These are phyloP conservation scores for Ophryocystis elektroscirrha DNA, from an alignment of 169 alveolate species.

Conservation along the genomic window DNA sequence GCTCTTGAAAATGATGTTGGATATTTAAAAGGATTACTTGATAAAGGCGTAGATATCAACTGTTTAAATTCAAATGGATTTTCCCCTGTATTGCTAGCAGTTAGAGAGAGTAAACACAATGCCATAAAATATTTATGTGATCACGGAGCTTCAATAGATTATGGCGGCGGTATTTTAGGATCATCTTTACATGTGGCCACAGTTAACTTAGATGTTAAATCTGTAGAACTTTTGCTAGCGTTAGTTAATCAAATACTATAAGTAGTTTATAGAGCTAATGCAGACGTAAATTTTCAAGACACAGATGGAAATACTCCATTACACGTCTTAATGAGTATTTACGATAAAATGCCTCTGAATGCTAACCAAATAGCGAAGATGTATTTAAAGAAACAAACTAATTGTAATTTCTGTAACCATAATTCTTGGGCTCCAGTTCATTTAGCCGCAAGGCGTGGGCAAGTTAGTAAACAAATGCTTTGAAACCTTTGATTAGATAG, in stretches of 20 bases:
- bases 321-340: conserved; percentile 8
- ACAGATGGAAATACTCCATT: conserved; percentile 23
- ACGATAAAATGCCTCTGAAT: neutral
- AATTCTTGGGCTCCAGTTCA: neutral
- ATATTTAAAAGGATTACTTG: neutral
- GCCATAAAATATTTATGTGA: neutral
- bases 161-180: neutral
- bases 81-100: neutral
- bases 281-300: conserved; percentile 16
- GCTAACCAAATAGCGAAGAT: neutral
- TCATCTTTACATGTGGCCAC: neutral
- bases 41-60: neutral
- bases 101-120: neutral
- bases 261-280: too few species aligned
- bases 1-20: neutral
- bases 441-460: neutral
- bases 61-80: neutral
- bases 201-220: neutral
- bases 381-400: neutral
- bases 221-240: conserved; percentile 2
- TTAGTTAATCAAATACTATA: too few species aligned
- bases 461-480: too few species aligned
- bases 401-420: neutral
- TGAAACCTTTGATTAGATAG: too few species aligned
- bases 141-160: neutral